Evolutionary conservation across 2,329 filamentous ascomycete species (phyloP).

Genomic region (Scedosporium dehoogii): DNA sequence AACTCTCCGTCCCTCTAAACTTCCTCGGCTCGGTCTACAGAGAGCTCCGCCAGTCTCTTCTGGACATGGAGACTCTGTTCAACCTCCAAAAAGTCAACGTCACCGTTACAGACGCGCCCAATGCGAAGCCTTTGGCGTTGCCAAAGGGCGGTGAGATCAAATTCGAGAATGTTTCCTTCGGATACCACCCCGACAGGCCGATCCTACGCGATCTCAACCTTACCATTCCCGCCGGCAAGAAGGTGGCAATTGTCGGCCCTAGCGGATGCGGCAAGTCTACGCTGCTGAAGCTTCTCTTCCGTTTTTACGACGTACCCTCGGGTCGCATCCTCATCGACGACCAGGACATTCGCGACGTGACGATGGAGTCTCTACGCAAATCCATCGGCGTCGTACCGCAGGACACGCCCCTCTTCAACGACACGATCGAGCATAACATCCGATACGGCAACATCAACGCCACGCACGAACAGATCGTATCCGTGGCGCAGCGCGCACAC

Average conservation of each 20-base stretch:
- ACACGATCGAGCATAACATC: constrained; percentile 92
- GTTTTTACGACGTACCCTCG: constrained; percentile 81
- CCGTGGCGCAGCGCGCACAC: constrained; percentile 70
- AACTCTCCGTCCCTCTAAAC: constrained; percentile 92
- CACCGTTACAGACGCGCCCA: constrained; percentile 64
- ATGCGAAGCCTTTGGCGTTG: constrained; percentile 64
- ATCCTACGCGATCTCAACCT: constrained; percentile 79
- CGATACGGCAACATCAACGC: constrained; percentile 80
- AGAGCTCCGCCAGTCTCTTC: constrained; percentile 82
- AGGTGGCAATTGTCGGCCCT: constrained; percentile 89
- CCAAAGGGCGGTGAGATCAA: constrained; percentile 75
- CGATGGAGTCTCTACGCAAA: constrained; percentile 69
- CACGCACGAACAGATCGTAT: constrained; percentile 58
- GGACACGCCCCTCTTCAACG: constrained; percentile 94
- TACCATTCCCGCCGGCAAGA: constrained; percentile 90
- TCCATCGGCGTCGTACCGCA: constrained; percentile 94
- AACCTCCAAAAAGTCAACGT: constrained; percentile 96
- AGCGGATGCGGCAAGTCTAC: constrained; percentile 96
- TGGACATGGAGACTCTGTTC: constrained; percentile 99
- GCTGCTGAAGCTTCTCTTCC: constrained; percentile 79
- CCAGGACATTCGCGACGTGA: constrained; percentile 80
- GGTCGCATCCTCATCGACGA: constrained; percentile 87
- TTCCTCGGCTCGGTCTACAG: constrained; percentile 97
- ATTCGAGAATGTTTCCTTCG: constrained; percentile 93
- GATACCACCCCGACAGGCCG: constrained; percentile 76